Percentiles rank a stretch among this genome's conserved stretches.
Evolutionary conservation across 345 rosid genomes (phyloP).

Genomic region (Rhodomyrtus tomentosa): DNA sequence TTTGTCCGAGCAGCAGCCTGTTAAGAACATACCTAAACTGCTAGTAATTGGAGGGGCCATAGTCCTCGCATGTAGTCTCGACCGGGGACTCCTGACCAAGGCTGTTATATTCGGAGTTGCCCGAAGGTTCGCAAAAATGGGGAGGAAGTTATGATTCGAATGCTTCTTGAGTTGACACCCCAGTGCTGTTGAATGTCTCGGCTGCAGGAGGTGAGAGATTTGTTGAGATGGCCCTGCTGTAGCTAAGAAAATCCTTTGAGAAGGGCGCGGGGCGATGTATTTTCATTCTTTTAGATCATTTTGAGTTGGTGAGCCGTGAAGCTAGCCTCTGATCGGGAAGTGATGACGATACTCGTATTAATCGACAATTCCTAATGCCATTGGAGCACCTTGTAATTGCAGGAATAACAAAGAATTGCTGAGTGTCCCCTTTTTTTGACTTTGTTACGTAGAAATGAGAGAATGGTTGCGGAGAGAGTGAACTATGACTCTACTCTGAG

Average conservation of each 20-base stretch:
- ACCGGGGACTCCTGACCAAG: conserved; percentile 85
- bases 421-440: not conserved
- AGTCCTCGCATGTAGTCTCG: conserved; percentile 74
- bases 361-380: not conserved
- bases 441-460: not conserved
- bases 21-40: conserved; percentile 53
- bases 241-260: not conserved
- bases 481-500: not conserved
- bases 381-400: not conserved
- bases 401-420: not conserved
- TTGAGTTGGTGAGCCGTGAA: not conserved
- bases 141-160: conserved; percentile 50
- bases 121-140: conserved; percentile 72
- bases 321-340: not conserved
- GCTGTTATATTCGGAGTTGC: conserved; percentile 91
- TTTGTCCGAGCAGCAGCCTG: conserved; percentile 27
- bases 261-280: not conserved
- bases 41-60: conserved; percentile 81
- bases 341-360: not conserved
- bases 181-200: not conserved
- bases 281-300: not conserved
- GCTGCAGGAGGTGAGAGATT: not conserved
- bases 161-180: not conserved
- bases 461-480: not conserved
- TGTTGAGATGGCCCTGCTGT: not conserved